phyloP scores from a whole-genome alignment of 345 rosid species.

The Capsella bursapastoris region DNA sequence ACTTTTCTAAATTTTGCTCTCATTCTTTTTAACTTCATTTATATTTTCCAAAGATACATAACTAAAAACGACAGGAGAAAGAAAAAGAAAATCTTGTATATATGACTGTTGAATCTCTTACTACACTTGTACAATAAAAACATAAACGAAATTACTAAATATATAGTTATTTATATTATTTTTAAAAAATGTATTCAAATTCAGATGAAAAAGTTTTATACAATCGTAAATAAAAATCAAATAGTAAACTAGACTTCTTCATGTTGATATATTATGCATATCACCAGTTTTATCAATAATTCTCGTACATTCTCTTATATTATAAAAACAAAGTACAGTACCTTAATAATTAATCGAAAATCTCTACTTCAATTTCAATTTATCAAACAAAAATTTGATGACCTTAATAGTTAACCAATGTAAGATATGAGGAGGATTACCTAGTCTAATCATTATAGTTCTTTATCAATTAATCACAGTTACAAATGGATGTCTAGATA shows the following conservation, averaged over 20 bases:
- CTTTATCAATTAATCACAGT: not conserved
- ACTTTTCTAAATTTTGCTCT: not conserved
- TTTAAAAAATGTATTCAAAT: no score
- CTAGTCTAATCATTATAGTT: not conserved
- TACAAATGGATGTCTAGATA: slow-evolving; percentile 20
- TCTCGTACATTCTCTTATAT: not conserved
- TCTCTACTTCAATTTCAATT: no score
- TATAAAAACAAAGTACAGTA: no score
- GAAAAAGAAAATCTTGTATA: not conserved
- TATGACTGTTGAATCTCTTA: not conserved
- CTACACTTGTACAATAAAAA: not conserved
- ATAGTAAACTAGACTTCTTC: not conserved
- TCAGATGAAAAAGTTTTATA: no score
- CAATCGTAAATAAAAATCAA: no score
- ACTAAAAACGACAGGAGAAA: not conserved
- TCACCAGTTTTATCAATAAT: not conserved
- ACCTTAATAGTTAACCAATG: no score
- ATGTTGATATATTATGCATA: not conserved
- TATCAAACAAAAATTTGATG: no score
- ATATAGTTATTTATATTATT: no score
- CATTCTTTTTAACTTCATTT: not conserved
- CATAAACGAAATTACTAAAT: no score
- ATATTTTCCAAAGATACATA: not conserved
- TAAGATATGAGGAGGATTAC: no score
- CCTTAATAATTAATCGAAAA: no score